Conservation (phyloP, 352 stramenopile species). For the Aphanomyces astaci region DNA sequence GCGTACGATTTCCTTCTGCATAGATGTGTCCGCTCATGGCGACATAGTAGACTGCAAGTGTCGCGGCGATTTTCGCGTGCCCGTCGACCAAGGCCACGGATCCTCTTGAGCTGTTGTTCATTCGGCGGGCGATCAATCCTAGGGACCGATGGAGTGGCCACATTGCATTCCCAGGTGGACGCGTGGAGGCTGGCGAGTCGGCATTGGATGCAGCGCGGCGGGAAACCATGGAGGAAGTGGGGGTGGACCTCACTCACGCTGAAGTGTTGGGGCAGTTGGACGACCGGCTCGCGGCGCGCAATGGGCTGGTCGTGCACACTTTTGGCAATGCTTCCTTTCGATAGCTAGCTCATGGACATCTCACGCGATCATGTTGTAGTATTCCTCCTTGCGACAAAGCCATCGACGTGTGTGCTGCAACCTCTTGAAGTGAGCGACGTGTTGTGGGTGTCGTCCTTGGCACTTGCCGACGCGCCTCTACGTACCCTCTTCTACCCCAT, state of each 20-base stretch:
- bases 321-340: no score
- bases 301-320: slow-evolving; percentile 4
- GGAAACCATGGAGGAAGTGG: slow-evolving; percentile 76
- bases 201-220: slow-evolving; percentile 59
- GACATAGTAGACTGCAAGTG: slow-evolving; percentile 59
- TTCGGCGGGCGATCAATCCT: slow-evolving; percentile 62
- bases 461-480: not conserved
- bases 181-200: slow-evolving; percentile 68
- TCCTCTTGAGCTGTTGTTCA: slow-evolving; percentile 64
- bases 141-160: slow-evolving; percentile 76
- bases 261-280: not conserved
- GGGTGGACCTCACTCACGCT: slow-evolving; percentile 45
- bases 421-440: slow-evolving; percentile 8
- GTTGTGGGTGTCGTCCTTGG: not conserved
- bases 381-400: not conserved
- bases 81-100: slow-evolving; percentile 43
- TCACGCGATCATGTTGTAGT: no score
- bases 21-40: no score
- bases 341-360: no score
- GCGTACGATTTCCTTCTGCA: not conserved
- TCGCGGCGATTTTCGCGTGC: slow-evolving; percentile 60
- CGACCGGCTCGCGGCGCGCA: not conserved
- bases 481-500: not conserved
- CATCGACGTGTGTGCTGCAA: not conserved
- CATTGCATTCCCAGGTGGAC: slow-evolving; percentile 73